These are phyloP conservation scores for Turritis glabra DNA, from an alignment of 345 rosid species.

Conservation along the genomic window DNA sequence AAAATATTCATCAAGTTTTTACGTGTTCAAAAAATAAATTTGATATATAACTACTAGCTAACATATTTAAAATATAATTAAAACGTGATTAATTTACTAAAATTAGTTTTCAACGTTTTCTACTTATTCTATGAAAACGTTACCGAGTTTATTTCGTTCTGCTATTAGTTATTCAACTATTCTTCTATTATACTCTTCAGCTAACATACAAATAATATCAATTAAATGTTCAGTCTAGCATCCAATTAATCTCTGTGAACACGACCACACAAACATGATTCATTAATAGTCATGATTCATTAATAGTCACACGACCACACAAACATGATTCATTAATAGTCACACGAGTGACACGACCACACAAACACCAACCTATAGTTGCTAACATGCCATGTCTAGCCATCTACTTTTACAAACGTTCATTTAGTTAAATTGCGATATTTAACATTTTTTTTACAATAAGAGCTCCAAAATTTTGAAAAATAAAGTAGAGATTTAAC, in stretches of 20 bases:
- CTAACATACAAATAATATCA: neutral
- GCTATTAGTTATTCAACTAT: no score
- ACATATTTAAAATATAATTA: no score
- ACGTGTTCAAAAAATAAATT: no score
- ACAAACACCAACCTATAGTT: neutral
- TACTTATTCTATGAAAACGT: no score
- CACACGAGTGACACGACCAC: neutral
- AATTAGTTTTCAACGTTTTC: no score
- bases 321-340: neutral
- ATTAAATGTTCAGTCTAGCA: neutral
- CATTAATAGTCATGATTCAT: neutral
- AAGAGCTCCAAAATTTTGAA: neutral
- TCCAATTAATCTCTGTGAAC: neutral
- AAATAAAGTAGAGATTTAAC: neutral
- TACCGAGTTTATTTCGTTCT: no score
- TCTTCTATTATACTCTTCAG: no score
- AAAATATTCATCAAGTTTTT: no score
- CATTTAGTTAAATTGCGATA: neutral
- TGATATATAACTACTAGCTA: no score
- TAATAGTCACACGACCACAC: neutral
- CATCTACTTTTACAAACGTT: neutral
- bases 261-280: neutral
- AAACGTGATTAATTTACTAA: no score
- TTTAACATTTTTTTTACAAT: neutral
- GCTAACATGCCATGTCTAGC: neutral